Conservation (phyloP, 148 eudicot species). For the Tetragonia tetragonoides region DNA sequence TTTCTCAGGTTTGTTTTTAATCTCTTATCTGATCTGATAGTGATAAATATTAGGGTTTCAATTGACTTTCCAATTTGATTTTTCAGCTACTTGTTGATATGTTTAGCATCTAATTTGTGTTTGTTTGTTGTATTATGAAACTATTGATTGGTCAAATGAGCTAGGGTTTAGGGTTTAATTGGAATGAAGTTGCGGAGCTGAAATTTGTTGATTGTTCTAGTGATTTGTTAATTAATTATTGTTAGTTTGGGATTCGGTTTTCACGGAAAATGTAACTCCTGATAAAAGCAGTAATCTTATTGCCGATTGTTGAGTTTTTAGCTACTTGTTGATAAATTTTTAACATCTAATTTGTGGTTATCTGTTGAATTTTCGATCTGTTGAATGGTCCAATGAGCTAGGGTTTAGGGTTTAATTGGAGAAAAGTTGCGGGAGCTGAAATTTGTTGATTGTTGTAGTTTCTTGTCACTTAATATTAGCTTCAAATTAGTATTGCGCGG, state of each 20-base stretch:
- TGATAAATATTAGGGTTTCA: not conserved
- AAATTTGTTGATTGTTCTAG: too few species aligned
- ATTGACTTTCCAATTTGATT: not conserved
- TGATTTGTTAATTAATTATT: too few species aligned
- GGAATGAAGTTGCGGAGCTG: too few species aligned
- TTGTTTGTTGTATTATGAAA: not conserved
- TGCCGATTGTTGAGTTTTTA: not conserved
- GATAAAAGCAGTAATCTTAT: too few species aligned
- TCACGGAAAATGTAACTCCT: too few species aligned
- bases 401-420: not conserved
- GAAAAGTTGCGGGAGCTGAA: not conserved
- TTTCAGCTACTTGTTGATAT: too few species aligned
- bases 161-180: too few species aligned
- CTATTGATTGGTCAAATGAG: too few species aligned
- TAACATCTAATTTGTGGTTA: not conserved
- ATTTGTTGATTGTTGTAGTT: not conserved
- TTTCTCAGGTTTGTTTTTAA: slow-evolving; percentile 11
- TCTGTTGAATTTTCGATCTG: not conserved
- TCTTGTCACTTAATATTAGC: too few species aligned
- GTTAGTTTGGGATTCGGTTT: too few species aligned
- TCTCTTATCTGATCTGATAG: not conserved
- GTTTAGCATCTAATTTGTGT: not conserved
- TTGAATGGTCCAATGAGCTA: not conserved
- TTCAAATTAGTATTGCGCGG: not conserved
- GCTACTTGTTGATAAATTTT: too few species aligned